A percentile compares a stretch with the other conserved stretches of the same genome.
Evolutionary conservation across 345 rosid genomes (phyloP).

Genomic region (Luvunga scandens): DNA sequence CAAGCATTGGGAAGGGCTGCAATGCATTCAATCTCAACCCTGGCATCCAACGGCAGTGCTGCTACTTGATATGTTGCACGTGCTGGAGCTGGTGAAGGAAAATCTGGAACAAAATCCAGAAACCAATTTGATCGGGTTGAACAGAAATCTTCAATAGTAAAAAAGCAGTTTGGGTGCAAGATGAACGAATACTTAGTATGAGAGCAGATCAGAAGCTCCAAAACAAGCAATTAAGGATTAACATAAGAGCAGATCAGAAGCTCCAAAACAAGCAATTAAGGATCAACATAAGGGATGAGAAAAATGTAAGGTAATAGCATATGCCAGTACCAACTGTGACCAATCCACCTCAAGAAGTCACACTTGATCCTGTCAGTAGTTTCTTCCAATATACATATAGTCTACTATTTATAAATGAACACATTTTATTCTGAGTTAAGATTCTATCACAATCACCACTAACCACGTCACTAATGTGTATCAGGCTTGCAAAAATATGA

Average conservation of each 20-base stretch:
- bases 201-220: neutral
- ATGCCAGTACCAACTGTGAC: neutral
- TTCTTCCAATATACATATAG: neutral
- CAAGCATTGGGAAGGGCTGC: constrained; percentile 45
- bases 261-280: too few relatives aligned
- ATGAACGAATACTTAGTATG: neutral
- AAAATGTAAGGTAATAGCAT: neutral
- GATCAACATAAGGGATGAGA: too few relatives aligned
- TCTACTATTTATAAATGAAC: neutral
- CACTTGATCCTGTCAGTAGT: neutral
- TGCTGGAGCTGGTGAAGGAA: constrained; percentile 80
- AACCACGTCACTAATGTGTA: neutral
- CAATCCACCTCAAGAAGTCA: neutral
- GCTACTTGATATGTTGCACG: constrained; percentile 94
- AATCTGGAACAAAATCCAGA: constrained; percentile 50
- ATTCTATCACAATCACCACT: neutral
- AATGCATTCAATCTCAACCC: constrained; percentile 92
- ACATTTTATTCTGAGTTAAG: neutral
- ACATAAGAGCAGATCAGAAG: too few relatives aligned
- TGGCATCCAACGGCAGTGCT: constrained; percentile 84
- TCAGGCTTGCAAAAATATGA: neutral
- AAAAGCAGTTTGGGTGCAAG: neutral
- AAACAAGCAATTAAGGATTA: neutral
- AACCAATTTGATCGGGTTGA: neutral
- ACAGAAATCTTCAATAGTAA: neutral